Conservation (phyloP, 768 basidiomycete species). For the Hydnum rufescens region DNA sequence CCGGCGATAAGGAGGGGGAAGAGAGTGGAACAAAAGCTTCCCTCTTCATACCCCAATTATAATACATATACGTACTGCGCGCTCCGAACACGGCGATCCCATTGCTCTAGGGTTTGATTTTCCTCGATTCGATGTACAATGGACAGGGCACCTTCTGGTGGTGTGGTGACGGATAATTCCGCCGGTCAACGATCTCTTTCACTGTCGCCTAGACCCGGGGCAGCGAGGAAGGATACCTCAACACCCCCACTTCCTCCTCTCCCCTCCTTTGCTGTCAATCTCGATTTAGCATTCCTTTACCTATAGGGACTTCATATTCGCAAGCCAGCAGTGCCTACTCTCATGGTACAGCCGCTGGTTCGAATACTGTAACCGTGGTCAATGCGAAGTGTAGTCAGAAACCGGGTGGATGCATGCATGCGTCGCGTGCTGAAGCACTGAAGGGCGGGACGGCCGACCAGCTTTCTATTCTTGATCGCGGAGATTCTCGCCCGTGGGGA, state of each 20-base stretch:
- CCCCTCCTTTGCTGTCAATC: background rate
- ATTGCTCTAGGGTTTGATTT: background rate
- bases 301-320: background rate
- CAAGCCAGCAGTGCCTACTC: background rate
- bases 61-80: too few relatives aligned
- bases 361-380: slow-evolving; percentile 12
- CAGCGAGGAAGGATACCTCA: background rate
- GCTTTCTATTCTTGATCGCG: slow-evolving; percentile 72
- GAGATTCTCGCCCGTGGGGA: slow-evolving; percentile 68
- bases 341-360: background rate
- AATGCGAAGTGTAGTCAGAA: slow-evolving; percentile 18
- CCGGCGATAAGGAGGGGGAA: too few relatives aligned
- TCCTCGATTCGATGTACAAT: background rate
- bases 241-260: background rate
- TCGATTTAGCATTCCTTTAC: background rate
- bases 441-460: slow-evolving; percentile 83
- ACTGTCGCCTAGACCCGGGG: background rate
- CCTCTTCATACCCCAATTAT: too few relatives aligned
- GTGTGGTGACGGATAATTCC: background rate
- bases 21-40: too few relatives aligned
- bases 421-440: slow-evolving; percentile 86
- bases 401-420: slow-evolving; percentile 42
- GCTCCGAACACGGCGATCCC: too few relatives aligned
- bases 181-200: background rate
- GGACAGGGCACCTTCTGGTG: background rate